Evolutionary conservation across 164 flowering plant genomes (phyloP), one percentile per base, ranked within the genome.

Genomic region (Vitis riparia): DNA sequence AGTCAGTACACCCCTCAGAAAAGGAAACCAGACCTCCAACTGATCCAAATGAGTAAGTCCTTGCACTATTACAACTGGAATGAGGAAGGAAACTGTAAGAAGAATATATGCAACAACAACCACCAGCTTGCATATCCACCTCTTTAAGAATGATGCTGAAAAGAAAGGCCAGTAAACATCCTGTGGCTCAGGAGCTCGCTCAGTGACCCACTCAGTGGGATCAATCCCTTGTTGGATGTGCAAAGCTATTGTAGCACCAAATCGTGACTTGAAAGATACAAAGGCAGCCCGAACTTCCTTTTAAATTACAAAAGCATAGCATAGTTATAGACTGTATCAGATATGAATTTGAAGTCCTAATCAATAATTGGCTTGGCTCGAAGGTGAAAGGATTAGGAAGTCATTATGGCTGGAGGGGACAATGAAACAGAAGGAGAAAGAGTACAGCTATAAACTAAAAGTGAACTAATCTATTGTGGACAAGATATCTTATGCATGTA

Each of bases 11-110:
- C 82, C 71, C 78, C 79, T 83, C 75, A 95, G 80, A 72, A 90
- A 95, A 60, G 99, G 99, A 53, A 95, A 71, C 80, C 77, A 82
- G 11, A 27, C 79, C 78, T 89, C 84, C 79, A 95, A 68, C 78
- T 89, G 88, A 23, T 85, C 81, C 70, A 93, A 80, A 81, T 93
- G 78, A 56, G 97, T 74, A 75, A 95, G 97, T 64, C 94, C 89
- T 86, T 95, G 99, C n/a, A 91, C 95, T 65, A 93, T 51, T 51
- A 81, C 75, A 68, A 95, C 99, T 19, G 97, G 96, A 66, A 90
- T 68, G 70, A 95, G 84, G 78, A 90, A 95, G 57, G 91, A 71
- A 69, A 89, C 48, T 0, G 90, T 91, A 47, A 95, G 80, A 63
- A 82, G 16, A 51, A 74, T 59, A 51, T 69, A 78, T n/a, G 89